phyloP scores from a whole-genome alignment of 345 rosid species.

The Turnera subulata region DNA sequence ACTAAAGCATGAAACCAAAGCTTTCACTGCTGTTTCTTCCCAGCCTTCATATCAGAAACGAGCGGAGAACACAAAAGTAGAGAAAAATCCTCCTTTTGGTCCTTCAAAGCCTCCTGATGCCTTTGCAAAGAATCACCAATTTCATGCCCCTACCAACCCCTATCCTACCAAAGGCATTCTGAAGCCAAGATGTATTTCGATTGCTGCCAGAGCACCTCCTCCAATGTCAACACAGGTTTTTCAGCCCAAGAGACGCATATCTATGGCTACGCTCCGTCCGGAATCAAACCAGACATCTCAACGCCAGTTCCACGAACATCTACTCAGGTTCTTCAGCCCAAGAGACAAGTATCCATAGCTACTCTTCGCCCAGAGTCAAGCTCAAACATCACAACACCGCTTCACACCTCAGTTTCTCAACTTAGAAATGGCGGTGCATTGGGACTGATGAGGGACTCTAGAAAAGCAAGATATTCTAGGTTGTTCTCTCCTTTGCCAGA shows the following conservation, averaged over 20 bases:
- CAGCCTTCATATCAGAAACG: constrained; percentile 31
- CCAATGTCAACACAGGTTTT: constrained; percentile 30
- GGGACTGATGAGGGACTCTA: constrained; percentile 38
- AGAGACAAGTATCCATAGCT: constrained; percentile 76
- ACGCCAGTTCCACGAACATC: constrained; percentile 42
- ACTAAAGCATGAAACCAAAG: constrained; percentile 74
- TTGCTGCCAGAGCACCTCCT: constrained; percentile 57
- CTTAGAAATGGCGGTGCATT: constrained; percentile 23
- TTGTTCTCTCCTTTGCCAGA: constrained; percentile 72
- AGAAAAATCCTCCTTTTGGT: constrained; percentile 68
- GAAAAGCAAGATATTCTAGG: constrained; percentile 71
- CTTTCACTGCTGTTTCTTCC: constrained; percentile 45
- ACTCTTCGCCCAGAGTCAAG: constrained; percentile 54
- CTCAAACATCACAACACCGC: constrained; percentile 52
- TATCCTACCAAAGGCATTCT: constrained; percentile 30
- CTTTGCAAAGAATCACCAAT: constrained; percentile 72
- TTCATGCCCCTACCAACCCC: constrained; percentile 62
- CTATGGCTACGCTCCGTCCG: constrained; percentile 62
- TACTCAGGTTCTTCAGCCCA: constrained; percentile 44
- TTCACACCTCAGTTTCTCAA: constrained; percentile 30
- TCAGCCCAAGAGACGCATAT: constrained; percentile 70
- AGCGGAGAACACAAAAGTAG: constrained; percentile 39
- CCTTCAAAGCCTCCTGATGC: constrained; percentile 67
- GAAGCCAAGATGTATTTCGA: constrained; percentile 51
- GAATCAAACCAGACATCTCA: constrained; percentile 17